phyloP scores from a whole-genome alignment of 1,284 basidiomycete genomes.

The Polyporus tsugae region DNA sequence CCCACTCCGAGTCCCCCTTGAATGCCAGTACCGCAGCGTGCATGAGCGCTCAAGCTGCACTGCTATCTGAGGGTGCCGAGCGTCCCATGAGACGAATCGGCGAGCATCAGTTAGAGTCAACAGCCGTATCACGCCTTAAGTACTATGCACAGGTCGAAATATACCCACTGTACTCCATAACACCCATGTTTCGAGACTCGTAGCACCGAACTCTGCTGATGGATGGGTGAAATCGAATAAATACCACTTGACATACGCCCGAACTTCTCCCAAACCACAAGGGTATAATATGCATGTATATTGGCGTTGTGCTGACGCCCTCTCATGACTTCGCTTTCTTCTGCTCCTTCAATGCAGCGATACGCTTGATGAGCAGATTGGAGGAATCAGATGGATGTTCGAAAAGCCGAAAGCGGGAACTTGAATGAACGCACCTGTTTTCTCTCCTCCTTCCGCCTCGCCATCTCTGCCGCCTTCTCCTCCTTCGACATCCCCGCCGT shows the following conservation, averaged over 20 bases:
- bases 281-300: background rate
- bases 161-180: too few relatives aligned
- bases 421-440: slow-evolving; percentile 77
- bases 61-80: too few relatives aligned
- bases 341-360: slow-evolving; percentile 44
- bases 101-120: too few relatives aligned
- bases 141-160: too few relatives aligned
- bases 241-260: background rate
- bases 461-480: slow-evolving; percentile 90
- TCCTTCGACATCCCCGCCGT: slow-evolving; percentile 75
- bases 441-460: slow-evolving; percentile 86
- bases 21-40: too few relatives aligned
- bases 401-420: background rate
- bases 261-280: background rate
- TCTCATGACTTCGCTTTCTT: slow-evolving; percentile 34
- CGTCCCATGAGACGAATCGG: too few relatives aligned
- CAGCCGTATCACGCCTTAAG: too few relatives aligned
- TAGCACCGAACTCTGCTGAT: too few relatives aligned
- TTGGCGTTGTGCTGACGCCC: background rate
- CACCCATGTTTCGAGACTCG: too few relatives aligned
- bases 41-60: too few relatives aligned
- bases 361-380: slow-evolving; percentile 34
- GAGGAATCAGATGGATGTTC: background rate
- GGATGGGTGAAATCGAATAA: too few relatives aligned
- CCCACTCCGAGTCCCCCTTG: too few relatives aligned